These are phyloP conservation scores for Cafeteria roenbergensis DNA, from an alignment of 108 stramenopile genomes.

Conservation along the genomic window DNA sequence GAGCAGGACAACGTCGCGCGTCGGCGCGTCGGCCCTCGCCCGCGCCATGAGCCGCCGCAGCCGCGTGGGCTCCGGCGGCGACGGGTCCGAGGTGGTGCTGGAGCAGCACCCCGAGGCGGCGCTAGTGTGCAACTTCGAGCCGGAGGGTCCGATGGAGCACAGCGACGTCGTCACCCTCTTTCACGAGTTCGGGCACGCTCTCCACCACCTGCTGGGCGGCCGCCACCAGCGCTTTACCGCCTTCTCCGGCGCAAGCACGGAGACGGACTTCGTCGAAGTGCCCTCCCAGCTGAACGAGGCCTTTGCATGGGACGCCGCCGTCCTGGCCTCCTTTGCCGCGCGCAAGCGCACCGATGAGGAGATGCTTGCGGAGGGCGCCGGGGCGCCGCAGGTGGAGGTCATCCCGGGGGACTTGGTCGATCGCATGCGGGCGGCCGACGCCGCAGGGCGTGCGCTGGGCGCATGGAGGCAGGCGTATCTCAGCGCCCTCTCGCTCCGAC, in stretches of 20 bases:
- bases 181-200: constrained; percentile 32
- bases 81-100: background rate
- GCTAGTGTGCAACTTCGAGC: constrained; percentile 35
- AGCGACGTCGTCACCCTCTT: constrained; percentile 34
- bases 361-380: no score
- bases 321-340: background rate
- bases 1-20: no score
- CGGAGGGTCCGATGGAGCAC: background rate
- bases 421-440: no score
- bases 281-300: constrained; percentile 38
- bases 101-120: constrained; percentile 76
- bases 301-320: constrained; percentile 29
- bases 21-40: no score
- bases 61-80: no score
- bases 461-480: no score
- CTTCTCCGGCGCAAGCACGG: constrained; percentile 30
- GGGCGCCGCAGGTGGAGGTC: no score
- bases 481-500: background rate
- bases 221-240: constrained; percentile 29
- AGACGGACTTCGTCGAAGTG: constrained; percentile 38
- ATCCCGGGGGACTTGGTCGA: no score
- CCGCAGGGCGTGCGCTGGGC: no score
- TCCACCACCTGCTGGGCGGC: constrained; percentile 32
- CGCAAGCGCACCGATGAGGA: constrained; percentile 20
- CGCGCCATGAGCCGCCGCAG: no score